Percentiles rank a stretch among this genome's conserved stretches.
These are phyloP conservation scores for Cymbopogon citratus DNA, from an alignment of 176 grass and related monocot species.

Conservation along the genomic window DNA sequence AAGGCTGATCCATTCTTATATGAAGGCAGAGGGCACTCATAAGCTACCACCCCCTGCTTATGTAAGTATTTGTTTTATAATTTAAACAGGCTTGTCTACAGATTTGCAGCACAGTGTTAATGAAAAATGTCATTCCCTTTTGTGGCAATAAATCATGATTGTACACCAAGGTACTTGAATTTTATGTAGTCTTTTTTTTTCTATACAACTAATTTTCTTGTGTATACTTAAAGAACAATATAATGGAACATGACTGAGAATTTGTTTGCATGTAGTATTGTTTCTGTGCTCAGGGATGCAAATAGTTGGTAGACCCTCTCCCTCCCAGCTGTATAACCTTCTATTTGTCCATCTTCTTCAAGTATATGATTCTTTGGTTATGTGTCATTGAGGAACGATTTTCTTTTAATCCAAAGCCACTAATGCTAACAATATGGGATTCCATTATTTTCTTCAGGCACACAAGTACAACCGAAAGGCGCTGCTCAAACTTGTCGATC, in stretches of 20 bases:
- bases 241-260: background rate
- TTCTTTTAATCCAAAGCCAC: background rate
- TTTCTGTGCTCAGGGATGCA: background rate
- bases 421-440: background rate
- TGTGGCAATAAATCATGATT: background rate
- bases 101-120: background rate
- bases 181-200: background rate
- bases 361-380: background rate
- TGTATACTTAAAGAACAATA: background rate
- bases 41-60: background rate
- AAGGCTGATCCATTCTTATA: background rate
- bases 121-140: background rate
- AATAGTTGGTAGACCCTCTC: background rate
- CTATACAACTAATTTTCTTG: background rate
- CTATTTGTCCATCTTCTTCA: background rate
- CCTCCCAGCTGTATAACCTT: background rate
- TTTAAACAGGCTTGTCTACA: background rate
- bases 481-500: constrained; percentile 14
- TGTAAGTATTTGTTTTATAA: background rate
- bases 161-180: background rate
- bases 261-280: background rate
- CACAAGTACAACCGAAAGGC: background rate
- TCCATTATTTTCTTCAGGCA: background rate
- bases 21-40: background rate
- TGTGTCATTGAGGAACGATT: background rate